Evolutionary conservation across 345 rosid species (phyloP), one percentile per base, ranked within the genome.

Genomic region (Punica granatum): DNA sequence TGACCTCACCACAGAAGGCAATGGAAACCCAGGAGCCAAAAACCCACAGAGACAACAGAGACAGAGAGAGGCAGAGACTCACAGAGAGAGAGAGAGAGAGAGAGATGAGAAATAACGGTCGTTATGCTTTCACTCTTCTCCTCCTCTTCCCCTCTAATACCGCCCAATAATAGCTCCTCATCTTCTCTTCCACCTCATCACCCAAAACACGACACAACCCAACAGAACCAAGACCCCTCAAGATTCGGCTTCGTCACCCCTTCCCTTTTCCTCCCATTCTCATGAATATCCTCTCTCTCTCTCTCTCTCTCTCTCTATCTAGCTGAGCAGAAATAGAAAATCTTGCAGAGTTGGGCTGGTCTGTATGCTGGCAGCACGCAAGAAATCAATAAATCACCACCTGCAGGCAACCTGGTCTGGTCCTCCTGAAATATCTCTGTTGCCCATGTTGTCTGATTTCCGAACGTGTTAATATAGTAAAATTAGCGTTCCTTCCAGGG

Each of bases 41-140:
- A 39, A 64, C 26, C 41, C 31, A 6, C 18, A 31, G 42, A 21
- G 23, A 61, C 37, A 39, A 16, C 12, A 32, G 60, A 58, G 68
- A 66, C 61, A 48, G 37, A 66, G 69, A 61, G 73, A 64, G 60
- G 28, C 43, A 73, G 66, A 70, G 48, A 63, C 51, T 68, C 33
- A 51, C 37, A 14, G 66, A 44, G 33, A 25, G 63, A 34, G 66
- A 70, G 56, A 58, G 59, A 70, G 41, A 51, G 49, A 12, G 65
- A 43, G 31, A 23, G 66, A 34, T 46, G 43, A 44, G 7, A 65
- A 70, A 76, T 69, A 69, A 79, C 61, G 77, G 75, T 59, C 49
- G 70, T 59, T 65, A 68, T 73, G 64, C 61, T 56, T 56, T 30
- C 33, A 61, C 64, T 79, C 76, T 36, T 65, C 76, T 64, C 73